Evolutionary conservation across 306 rosid species (phyloP), one percentile per base, ranked within the genome.

Genomic region (Vicia sativa): DNA sequence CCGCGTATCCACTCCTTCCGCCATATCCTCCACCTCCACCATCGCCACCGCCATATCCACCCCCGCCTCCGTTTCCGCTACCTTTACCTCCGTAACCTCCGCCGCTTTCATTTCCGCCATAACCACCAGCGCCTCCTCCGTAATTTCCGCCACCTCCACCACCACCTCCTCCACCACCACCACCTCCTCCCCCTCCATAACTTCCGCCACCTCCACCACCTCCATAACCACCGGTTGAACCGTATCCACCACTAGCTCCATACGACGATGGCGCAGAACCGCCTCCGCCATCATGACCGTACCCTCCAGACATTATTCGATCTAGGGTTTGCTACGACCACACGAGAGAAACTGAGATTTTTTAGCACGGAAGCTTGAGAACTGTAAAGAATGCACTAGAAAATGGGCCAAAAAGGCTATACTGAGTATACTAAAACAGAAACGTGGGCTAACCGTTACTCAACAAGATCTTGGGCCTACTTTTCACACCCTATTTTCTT

Each of bases 291-390:
- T 85, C 96, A 71, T 88, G 99, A 34, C 96, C 97, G 79, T 90
- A 93, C 83, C 73, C 78, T 50, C 99, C 97, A 75, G 97, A 86
- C 96, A 90, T 91, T 78, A 68, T 71, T 76, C 74, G 85, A 81
- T 77, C 87, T 77, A 74, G 87, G 83, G 83, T 72, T 65, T 65
- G 73, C 31, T 42, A 7, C 70, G 34, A 73, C 68, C 73, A 25
- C 67, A 54, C 71, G 73, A 21, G 57, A 63, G 54, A 78, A 77
- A 62, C 68, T 29, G 45, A 41, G 70, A 75, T 8, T 65, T 52
- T 53, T 56, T 14, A 13, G 29, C 37, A 65, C 58, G 35, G 62
- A 48, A n/a, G 9, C 37, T 31, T 44, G 66, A 34, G 31, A n/a
- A 64, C 49, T 50, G 31, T 60, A 29, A 28, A 18, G 65, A 70